A percentile compares a stretch with the other conserved stretches of the same genome.
Evolutionary conservation across 2,329 filamentous ascomycete genomes (phyloP).

Genomic region (Teratosphaeria gauchensis): DNA sequence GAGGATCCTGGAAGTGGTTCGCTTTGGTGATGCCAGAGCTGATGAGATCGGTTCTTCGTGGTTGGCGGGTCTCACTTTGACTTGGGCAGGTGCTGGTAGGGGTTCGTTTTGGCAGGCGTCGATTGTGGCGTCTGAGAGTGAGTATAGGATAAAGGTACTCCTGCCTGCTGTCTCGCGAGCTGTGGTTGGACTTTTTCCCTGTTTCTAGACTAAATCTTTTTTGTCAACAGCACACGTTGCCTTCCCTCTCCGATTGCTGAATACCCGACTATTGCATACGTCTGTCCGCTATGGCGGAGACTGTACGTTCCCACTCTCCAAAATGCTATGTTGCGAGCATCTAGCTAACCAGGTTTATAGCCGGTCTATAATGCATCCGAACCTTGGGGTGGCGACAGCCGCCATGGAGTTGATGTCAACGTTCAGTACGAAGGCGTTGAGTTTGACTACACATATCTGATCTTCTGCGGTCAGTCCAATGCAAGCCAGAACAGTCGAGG

Average conservation of each 20-base stretch:
- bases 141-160: background rate
- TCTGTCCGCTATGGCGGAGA: background rate
- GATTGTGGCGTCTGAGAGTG: background rate
- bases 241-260: too few species aligned
- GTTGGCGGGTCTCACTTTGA: background rate
- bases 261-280: background rate
- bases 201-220: background rate
- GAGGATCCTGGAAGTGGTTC: background rate
- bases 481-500: background rate
- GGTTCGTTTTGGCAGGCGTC: background rate
- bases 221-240: too few species aligned
- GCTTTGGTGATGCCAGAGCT: background rate
- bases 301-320: background rate
- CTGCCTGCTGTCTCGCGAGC: too few species aligned
- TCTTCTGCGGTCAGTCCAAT: constrained; percentile 37
- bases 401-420: constrained; percentile 43
- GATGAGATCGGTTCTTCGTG: background rate
- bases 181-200: background rate
- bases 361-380: constrained; percentile 6
- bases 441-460: constrained; percentile 52
- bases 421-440: constrained; percentile 50
- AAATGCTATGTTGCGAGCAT: background rate
- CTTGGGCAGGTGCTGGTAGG: background rate
- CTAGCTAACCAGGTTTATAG: background rate
- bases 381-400: constrained; percentile 46